A percentile compares a stretch with the other conserved stretches of the same genome.
phyloP scores from a whole-genome alignment of 768 basidiomycete species.

The Russula abietina region DNA sequence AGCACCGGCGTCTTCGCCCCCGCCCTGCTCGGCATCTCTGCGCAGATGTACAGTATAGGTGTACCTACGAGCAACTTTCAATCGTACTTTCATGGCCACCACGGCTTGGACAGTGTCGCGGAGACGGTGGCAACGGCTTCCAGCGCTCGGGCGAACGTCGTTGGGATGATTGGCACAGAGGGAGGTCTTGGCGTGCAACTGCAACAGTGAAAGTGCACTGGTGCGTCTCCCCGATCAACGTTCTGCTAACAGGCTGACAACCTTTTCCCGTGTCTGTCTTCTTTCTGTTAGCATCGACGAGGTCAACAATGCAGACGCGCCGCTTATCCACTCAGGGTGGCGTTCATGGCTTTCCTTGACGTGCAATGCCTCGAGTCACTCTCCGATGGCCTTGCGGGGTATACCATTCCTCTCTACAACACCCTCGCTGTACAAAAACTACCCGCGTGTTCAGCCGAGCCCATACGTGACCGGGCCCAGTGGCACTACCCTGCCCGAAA shows the following conservation, averaged over 20 bases:
- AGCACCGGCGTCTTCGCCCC: constrained; percentile 27
- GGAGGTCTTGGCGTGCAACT: no score
- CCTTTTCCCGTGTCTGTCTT: not conserved
- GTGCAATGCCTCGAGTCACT: constrained; percentile 83
- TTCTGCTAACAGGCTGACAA: constrained; percentile 40
- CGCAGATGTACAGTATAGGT: no score
- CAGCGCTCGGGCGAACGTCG: no score
- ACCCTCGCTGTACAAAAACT: constrained; percentile 60
- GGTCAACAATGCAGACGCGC: constrained; percentile 93
- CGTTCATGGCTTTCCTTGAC: constrained; percentile 87
- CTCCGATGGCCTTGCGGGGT: constrained; percentile 77
- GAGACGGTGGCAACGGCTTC: no score
- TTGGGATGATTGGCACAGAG: no score
- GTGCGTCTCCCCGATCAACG: constrained; percentile 33
- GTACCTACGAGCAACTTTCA: no score
- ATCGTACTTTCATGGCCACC: no score
- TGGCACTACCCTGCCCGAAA: constrained; percentile 49
- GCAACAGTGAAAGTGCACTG: no score
- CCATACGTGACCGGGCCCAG: constrained; percentile 62
- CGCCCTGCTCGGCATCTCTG: no score
- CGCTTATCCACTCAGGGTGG: constrained; percentile 67
- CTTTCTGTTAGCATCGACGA: constrained; percentile 78
- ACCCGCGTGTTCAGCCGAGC: constrained; percentile 35
- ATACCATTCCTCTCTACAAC: constrained; percentile 67
- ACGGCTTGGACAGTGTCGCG: no score